A percentile compares a stretch with the other conserved stretches of the same genome.
phyloP scores from a whole-genome alignment of 106 monocot genomes.

The Chionographis japonica region DNA sequence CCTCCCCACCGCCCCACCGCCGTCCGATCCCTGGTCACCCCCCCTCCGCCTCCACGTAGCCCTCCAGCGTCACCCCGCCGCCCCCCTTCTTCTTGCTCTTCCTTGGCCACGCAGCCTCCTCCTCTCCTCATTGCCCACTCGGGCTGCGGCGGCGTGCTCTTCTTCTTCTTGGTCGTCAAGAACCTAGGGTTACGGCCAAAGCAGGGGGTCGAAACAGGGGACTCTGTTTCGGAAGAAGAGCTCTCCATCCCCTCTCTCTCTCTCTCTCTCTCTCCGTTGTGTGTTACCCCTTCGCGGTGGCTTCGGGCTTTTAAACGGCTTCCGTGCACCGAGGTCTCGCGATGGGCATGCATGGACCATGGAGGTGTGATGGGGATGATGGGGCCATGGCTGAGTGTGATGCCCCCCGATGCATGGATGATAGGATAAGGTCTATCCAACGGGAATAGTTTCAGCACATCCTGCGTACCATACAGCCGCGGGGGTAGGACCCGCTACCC shows the following conservation, averaged over 20 bases:
- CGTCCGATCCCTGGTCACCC: constrained; percentile 1
- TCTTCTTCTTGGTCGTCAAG: background rate
- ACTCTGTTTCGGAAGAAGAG: background rate
- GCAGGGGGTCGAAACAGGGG: background rate
- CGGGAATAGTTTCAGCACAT: too few species aligned
- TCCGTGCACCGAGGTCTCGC: too few species aligned
- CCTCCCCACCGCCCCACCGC: constrained; percentile 14
- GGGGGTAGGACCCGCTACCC: too few species aligned
- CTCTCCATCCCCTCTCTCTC: constrained; percentile 2
- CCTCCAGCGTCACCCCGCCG: constrained; percentile 34
- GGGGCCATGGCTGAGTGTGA: too few species aligned
- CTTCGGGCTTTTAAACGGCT: too few species aligned
- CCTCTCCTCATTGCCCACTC: background rate
- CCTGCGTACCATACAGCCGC: too few species aligned
- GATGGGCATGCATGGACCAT: too few species aligned
- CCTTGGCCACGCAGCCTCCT: background rate
- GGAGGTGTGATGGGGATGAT: too few species aligned
- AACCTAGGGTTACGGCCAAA: background rate
- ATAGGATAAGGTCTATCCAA: too few species aligned
- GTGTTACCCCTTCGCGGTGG: too few species aligned
- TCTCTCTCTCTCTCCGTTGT: background rate
- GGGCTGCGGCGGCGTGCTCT: background rate
- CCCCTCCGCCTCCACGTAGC: constrained; percentile 13
- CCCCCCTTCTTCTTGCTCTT: constrained; percentile 1
- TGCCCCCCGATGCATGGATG: too few species aligned